Conservation (phyloP, 371 early-diverging fungal species). For the Caulochytrium protostelioides region DNA sequence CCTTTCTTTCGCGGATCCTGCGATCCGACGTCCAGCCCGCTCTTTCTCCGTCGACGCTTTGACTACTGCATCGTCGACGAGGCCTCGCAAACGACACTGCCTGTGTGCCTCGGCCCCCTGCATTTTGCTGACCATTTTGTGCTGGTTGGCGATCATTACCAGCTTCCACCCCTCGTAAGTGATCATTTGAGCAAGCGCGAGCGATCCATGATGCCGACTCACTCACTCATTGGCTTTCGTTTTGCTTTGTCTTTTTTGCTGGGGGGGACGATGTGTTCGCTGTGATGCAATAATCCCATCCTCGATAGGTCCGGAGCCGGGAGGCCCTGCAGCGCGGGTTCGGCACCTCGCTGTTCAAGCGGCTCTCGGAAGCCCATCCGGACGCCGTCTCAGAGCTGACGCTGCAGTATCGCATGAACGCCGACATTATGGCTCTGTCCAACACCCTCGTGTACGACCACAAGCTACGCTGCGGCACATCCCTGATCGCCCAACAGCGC, state of each 20-base stretch:
- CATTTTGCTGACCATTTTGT: conserved; percentile 65
- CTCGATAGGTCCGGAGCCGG: conserved; percentile 21
- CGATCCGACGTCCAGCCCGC: too few relatives aligned
- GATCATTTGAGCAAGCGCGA: neutral
- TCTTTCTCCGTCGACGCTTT: conserved; percentile 48
- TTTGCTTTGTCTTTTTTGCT: neutral
- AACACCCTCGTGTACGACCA: conserved; percentile 69
- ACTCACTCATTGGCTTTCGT: neutral
- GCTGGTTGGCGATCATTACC: conserved; percentile 95
- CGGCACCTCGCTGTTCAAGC: conserved; percentile 46
- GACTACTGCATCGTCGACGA: conserved; percentile 98
- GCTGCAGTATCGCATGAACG: conserved; percentile 92
- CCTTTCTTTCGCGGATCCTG: too few relatives aligned
- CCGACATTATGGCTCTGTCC: conserved; percentile 70
- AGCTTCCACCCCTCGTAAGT: conserved; percentile 84
- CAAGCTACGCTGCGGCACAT: conserved; percentile 53
- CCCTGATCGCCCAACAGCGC: too few relatives aligned
- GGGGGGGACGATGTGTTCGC: neutral
- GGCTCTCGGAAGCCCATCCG: conserved; percentile 59
- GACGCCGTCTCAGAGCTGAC: conserved; percentile 49
- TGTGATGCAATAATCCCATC: neutral
- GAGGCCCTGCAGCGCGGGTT: conserved; percentile 18
- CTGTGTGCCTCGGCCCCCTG: conserved; percentile 80
- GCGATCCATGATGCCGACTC: neutral
- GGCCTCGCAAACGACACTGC: conserved; percentile 91